phyloP scores from a whole-genome alignment of 2,329 filamentous ascomycete genomes.

The Emmonsia crescens region DNA sequence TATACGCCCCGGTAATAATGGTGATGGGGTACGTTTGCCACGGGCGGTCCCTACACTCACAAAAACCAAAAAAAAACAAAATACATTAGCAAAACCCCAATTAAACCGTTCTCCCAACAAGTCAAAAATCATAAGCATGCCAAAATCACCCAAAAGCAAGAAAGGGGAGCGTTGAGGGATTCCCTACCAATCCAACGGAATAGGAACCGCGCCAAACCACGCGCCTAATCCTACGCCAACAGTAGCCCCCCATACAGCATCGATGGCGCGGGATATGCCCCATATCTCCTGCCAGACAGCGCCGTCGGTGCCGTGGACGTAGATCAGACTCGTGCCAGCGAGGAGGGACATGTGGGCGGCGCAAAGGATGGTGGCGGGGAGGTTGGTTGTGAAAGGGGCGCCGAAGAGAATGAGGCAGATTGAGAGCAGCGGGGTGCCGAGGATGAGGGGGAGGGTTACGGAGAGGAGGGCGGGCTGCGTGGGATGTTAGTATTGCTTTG shows the following conservation, averaged over 20 bases:
- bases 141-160: neutral
- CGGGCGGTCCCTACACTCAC: constrained; percentile 62
- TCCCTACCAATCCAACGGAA: constrained; percentile 76
- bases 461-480: constrained; percentile 59
- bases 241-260: constrained; percentile 73
- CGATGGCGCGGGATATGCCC: constrained; percentile 59
- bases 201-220: constrained; percentile 89
- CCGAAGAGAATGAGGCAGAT: constrained; percentile 73
- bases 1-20: constrained; percentile 70
- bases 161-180: neutral
- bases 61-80: constrained; percentile 1
- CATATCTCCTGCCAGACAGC: constrained; percentile 60
- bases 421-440: constrained; percentile 47
- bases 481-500: neutral
- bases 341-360: constrained; percentile 74
- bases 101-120: neutral
- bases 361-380: constrained; percentile 65
- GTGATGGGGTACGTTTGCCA: constrained; percentile 99
- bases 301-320: constrained; percentile 68
- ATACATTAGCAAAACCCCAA: neutral
- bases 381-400: constrained; percentile 75
- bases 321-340: constrained; percentile 68
- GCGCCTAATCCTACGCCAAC: constrained; percentile 70
- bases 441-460: constrained; percentile 42
- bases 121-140: neutral